phyloP scores from a whole-genome alignment of 495 filamentous ascomycete genomes.

The Cercophora samala region DNA sequence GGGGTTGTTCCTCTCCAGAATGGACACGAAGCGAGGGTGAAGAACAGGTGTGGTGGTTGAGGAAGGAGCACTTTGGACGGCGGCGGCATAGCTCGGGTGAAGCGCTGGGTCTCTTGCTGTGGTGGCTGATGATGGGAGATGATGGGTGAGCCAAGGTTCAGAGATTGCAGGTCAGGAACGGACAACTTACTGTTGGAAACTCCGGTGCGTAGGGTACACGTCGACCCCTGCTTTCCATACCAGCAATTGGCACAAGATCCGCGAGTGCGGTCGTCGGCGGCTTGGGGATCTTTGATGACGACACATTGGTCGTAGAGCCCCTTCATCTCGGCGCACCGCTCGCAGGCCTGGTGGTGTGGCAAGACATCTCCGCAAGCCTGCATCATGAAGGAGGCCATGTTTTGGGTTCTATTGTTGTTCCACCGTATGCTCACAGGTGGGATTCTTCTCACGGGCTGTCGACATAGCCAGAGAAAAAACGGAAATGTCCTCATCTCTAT shows the following conservation, averaged over 20 bases:
- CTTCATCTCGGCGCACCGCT: conserved; percentile 6
- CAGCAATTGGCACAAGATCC: conserved; percentile 29
- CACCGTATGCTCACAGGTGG: conserved; percentile 10
- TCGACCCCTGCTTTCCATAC: conserved; percentile 22
- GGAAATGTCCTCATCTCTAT: conserved; percentile 12
- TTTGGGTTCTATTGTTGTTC: conserved; percentile 15
- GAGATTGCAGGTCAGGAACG: neutral
- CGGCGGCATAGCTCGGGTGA: conserved; percentile 2
- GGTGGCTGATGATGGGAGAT: conserved; percentile 1
- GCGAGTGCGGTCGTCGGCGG: neutral
- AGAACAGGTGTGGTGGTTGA: neutral
- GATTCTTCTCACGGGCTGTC: conserved; percentile 9
- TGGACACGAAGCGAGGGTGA: neutral
- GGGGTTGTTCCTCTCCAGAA: neutral
- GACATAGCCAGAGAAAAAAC: neutral
- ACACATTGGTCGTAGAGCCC: conserved; percentile 15
- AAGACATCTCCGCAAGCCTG: conserved; percentile 22
- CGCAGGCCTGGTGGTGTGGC: conserved; percentile 11
- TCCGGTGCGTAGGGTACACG: conserved; percentile 19
- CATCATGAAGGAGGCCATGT: conserved; percentile 22
- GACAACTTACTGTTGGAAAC: neutral
- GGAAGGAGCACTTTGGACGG: neutral
- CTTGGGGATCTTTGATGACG: conserved; percentile 14
- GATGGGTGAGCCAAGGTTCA: conserved; percentile 3
- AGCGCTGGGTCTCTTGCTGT: neutral